Base-by-base conservation (phyloP, 2,329 filamentous ascomycete species). In the Metarhizium sp. region DNA sequence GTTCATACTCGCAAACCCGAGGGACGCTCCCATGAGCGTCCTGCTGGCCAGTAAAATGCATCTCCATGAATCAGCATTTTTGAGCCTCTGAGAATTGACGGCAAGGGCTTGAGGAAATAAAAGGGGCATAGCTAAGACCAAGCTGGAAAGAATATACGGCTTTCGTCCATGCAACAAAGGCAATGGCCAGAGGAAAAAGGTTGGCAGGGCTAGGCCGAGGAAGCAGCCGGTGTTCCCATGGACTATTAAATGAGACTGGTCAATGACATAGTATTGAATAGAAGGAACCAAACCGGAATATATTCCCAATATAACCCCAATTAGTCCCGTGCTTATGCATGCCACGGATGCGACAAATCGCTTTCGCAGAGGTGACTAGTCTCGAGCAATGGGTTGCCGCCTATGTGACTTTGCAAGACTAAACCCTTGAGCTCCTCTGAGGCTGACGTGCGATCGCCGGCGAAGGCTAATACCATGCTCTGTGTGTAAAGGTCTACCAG, bases 1-100 rank as follows among this genome's bases (percentile, higher is more conserved):
- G 64, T 91, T 92, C 75, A 92, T 87, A 64, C 86, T 88, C 16
- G 85, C 85, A 63, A 92, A 87, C 0, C 88, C 88, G 10, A 92
- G 77, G 20, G 80, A 79, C 38, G 85, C 71, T 0, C 88, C 88
- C 68, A 88, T 87, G 50, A 87, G 63, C 1, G 78, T 78, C 51
- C 88, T 78, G 5, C 85, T 79, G 6, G 83, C 68, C 3, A 92
- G 75, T 4, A 92, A 73, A 34, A 81, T 77, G 53, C 78, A 74
- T 62, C 80, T 77, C 75, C 81, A 90, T 20, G 72, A 72, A 25
- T 73, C 64, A 13, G 78, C 74, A 55, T 79, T 75, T 4, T 82
- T 82, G 8, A 81, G 78, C 58, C 85, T 75, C 55, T 74, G 77
- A 8, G 71, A 67, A 48, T 78, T 78, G 8, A 90, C 78, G 2